phyloP scores from a whole-genome alignment of 345 rosid species.

The Acer yangbiense region DNA sequence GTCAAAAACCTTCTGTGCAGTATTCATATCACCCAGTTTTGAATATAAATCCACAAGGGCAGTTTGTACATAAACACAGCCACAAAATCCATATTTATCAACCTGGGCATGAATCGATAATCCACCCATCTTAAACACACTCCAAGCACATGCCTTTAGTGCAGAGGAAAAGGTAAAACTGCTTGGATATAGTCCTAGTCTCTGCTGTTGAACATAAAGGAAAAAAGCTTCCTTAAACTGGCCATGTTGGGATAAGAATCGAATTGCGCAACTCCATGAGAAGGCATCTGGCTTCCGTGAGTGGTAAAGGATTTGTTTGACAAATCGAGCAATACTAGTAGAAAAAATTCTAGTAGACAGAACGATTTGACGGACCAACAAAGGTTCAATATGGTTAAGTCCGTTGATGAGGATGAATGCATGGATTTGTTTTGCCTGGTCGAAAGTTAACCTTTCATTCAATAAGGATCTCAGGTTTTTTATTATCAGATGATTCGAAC shows the following conservation, averaged over 20 bases:
- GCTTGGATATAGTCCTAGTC: constrained; percentile 47
- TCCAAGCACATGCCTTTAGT: constrained; percentile 61
- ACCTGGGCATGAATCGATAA: constrained; percentile 53
- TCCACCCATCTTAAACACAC: constrained; percentile 36
- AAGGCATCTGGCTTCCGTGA: constrained; percentile 41
- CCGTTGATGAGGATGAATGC: constrained; percentile 45
- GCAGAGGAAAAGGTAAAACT: constrained; percentile 65
- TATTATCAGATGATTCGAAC: not conserved
- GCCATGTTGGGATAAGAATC: constrained; percentile 59
- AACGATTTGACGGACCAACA: constrained; percentile 50
- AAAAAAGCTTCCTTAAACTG: constrained; percentile 51
- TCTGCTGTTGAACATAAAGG: constrained; percentile 53
- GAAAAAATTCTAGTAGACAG: constrained; percentile 39
- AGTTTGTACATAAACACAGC: constrained; percentile 71
- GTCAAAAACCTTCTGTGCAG: constrained; percentile 56
- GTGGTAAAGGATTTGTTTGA: constrained; percentile 41
- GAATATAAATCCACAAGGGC: constrained; percentile 67
- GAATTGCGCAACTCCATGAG: constrained; percentile 62
- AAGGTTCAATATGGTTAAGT: constrained; percentile 40
- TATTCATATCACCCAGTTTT: constrained; percentile 49
- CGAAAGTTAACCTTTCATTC: constrained; percentile 28
- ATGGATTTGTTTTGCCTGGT: constrained; percentile 55
- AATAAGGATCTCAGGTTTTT: constrained; percentile 20
- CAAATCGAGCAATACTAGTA: constrained; percentile 36
- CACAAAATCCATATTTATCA: constrained; percentile 49